These are phyloP conservation scores for Globisporangium cystogenes DNA, from an alignment of 352 stramenopile genomes.

Conservation along the genomic window DNA sequence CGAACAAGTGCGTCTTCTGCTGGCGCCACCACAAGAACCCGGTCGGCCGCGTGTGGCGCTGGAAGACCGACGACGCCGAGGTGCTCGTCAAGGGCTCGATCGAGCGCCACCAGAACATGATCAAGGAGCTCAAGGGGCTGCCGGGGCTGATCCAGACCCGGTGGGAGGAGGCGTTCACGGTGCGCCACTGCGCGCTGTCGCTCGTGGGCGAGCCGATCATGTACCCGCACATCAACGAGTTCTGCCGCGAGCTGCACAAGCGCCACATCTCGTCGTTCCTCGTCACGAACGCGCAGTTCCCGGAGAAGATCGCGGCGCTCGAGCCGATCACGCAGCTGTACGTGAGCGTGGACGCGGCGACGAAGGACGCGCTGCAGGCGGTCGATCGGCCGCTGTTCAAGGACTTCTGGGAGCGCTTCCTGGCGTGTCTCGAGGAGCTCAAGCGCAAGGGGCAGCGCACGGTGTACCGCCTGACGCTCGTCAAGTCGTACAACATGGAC, in stretches of 20 bases:
- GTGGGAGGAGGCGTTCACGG: conserved; percentile 94
- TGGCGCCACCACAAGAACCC: conserved; percentile 99
- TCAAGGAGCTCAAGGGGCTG: conserved; percentile 95
- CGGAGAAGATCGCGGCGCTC: conserved; percentile 93
- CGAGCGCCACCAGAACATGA: conserved; percentile 89
- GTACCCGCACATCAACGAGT: conserved; percentile 98
- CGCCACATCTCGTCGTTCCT: conserved; percentile 97
- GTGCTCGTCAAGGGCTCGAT: conserved; percentile 94
- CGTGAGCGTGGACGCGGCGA: conserved; percentile 97
- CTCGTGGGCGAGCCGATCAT: conserved; percentile 98
- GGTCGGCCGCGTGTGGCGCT: conserved; percentile 96
- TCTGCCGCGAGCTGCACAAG: conserved; percentile 93
- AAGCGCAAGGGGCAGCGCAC: conserved; percentile 96
- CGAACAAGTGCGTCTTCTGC: conserved; percentile 99
- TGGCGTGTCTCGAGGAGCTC: conserved; percentile 87
- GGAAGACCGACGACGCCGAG: conserved; percentile 96
- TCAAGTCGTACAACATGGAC: conserved; percentile 98
- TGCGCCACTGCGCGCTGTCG: conserved; percentile 96
- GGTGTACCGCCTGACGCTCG: conserved; percentile 95
- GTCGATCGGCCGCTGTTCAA: conserved; percentile 96
- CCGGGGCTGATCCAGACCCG: conserved; percentile 92
- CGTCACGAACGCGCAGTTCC: conserved; percentile 99
- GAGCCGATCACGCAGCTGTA: conserved; percentile 98
- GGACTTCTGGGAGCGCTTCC: conserved; percentile 97
- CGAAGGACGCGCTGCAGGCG: conserved; percentile 93